Base-by-base conservation (phyloP, 805 yeast species). In the Lipomyces mesembrius region DNA sequence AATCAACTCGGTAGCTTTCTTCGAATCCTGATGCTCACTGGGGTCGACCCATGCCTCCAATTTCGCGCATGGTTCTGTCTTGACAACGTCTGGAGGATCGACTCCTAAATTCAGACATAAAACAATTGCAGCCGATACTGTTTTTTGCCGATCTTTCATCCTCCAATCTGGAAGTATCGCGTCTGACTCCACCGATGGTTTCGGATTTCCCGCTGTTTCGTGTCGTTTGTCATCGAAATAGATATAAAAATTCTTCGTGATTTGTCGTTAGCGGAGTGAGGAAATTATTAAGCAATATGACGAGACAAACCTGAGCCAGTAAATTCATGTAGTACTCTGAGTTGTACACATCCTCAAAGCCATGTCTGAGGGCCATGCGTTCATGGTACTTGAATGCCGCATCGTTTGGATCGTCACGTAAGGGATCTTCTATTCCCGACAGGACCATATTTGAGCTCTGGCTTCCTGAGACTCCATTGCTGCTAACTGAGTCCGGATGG, bases 41-140 rank as follows among this genome's bases (percentile, higher is more conserved):
- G 98, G 98, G 76, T 95, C 97, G 11, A 93, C 87, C 92, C 97
- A 94, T 0, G 98, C 90, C 80, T 95, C 99, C 53, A 88, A 79
- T 71, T 88, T 87, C 0, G 99, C 97, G 74, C 96, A 90, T 0
- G 97, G 98, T 69, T 90, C 92, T 0, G 98, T 92, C 76, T 92
- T 91, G 75, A 91, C 87, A 34, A 93, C 87, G 78, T 95, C 99
- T 0, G 99, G 99, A 2, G 99, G 99, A 72, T 94, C 98, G 1
- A 95, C 97, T 8, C 98, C 98, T 32, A 94, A 78, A 75, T 95
- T 95, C 51, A 95, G 81, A 77, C 99, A 95, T 59, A 95, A 80
- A 60, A 95, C 92, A 8, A 95, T 81, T 17, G 97, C 98, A 0
- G 98, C 99, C 63, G 91, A 88, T 12, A 93, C 92, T 0, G 99